Evolutionary conservation across 345 rosid species (phyloP), one percentile per base, ranked within the genome.

Genomic region (Pelargonium nanum): DNA sequence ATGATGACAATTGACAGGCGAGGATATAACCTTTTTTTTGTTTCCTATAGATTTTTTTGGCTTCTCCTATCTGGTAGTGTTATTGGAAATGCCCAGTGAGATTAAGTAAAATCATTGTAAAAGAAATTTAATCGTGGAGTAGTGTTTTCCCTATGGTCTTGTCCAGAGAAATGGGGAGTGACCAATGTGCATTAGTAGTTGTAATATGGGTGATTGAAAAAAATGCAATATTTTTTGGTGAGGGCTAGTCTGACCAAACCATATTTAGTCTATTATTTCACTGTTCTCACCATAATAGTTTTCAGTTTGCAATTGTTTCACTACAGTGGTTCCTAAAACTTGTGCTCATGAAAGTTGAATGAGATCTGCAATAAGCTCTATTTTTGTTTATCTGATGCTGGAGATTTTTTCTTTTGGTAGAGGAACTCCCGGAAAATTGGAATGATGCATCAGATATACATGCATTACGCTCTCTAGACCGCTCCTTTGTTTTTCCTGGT

Each of bases 401-500:
- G 0, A 24, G 28, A 19, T 25, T 21, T 62, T 70, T 67, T 25
- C 53, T 77, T 32, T 40, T 71, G 70, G n/a, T 75, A 94, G 99
- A 74, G 77, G 77, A 79, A 56, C 87, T 94, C 58, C 86, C 85
- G 8, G 84, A 85, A 67, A 71, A 78, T 55, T 88, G 91, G 97
- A 77, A 75, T 56, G 72, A 70, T 60, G 84, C 83, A 1, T 74
- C 69, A 13, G 86, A 85, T 79, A 83, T 88, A 59, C 70, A 65
- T 51, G 84, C 96, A 0, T 70, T 90, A 32, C 73, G 70, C 20
- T 78, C 97, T 8, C 65, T 84, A 66, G 97, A 85, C 74, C 91
- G 96, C 26, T 75, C 87, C 50, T 86, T 94, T 82, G 96, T 94
- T 59, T 90, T 94, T 67, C 95, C 96, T 26, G 99, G 97, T 88